Percentiles rank a stretch among this genome's conserved stretches.
Evolutionary conservation across 345 rosid species (phyloP).

Genomic region (Gossypium sturtianum): DNA sequence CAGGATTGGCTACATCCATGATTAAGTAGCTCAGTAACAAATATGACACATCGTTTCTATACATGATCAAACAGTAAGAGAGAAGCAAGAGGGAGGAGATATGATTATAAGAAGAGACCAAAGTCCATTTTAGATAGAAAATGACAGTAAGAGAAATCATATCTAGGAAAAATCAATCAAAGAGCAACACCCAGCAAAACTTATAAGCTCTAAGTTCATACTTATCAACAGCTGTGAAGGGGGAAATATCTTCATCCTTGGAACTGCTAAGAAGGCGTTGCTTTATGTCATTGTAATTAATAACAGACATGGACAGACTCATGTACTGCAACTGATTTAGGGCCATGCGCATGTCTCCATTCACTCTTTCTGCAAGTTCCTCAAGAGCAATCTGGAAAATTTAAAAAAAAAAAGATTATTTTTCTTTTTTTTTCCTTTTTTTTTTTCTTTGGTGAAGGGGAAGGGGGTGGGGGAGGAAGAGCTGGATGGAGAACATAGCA

Average conservation of each 20-base stretch:
- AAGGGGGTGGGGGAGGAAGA: background rate
- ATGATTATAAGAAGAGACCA: background rate
- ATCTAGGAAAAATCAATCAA: slow-evolving; percentile 6
- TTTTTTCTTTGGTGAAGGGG: background rate
- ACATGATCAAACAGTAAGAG: background rate
- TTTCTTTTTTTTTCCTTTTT: background rate
- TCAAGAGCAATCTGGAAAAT: slow-evolving; percentile 72
- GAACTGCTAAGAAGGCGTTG: slow-evolving; percentile 77
- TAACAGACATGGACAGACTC: slow-evolving; percentile 82
- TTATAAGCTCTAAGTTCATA: slow-evolving; percentile 19
- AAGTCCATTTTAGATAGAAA: background rate
- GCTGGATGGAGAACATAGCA: background rate
- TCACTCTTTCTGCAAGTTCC: slow-evolving; percentile 91
- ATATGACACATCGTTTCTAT: background rate
- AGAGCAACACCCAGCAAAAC: background rate
- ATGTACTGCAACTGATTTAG: slow-evolving; percentile 88
- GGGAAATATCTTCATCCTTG: slow-evolving; percentile 98
- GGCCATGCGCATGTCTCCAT: slow-evolving; percentile 98
- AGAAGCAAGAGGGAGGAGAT: background rate
- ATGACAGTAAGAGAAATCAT: slow-evolving; percentile 9
- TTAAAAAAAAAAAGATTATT: too few relatives aligned
- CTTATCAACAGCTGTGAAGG: slow-evolving; percentile 97
- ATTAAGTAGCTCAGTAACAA: slow-evolving; percentile 6
- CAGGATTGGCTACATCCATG: background rate
- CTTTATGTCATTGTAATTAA: slow-evolving; percentile 85